A percentile compares a stretch with the other conserved stretches of the same genome.
These are phyloP conservation scores for Phytophthora foliorum DNA, from an alignment of 352 stramenopile genomes.

Conservation along the genomic window DNA sequence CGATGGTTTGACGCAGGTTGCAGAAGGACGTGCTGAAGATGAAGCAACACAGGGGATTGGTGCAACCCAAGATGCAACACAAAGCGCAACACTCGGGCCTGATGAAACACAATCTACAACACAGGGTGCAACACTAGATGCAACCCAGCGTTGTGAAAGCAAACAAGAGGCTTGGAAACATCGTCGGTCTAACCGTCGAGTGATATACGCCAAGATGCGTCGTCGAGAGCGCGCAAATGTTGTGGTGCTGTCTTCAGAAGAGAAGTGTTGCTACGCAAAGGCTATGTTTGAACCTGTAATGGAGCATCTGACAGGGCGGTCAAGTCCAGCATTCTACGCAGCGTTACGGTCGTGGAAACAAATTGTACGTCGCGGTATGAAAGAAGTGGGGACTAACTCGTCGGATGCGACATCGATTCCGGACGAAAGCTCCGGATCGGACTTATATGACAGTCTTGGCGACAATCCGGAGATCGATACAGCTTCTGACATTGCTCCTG, in stretches of 20 bases:
- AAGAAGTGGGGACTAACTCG: background rate
- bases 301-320: background rate
- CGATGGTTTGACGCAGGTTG: too few species aligned
- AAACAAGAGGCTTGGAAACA: background rate
- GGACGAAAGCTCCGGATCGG: background rate
- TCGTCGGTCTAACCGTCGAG: background rate
- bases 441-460: too few species aligned
- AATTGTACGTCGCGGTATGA: background rate
- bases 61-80: background rate
- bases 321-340: background rate
- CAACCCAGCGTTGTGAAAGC: background rate
- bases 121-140: background rate
- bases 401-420: background rate
- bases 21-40: background rate
- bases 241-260: background rate
- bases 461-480: too few species aligned
- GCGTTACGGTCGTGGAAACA: background rate
- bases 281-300: background rate
- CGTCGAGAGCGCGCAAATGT: background rate
- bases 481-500: background rate
- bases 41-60: background rate
- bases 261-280: background rate
- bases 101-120: background rate
- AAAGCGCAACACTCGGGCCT: background rate
- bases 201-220: background rate